Evolutionary conservation across 768 basidiomycete genomes (phyloP).

Genomic region (Mycena capillaripes): DNA sequence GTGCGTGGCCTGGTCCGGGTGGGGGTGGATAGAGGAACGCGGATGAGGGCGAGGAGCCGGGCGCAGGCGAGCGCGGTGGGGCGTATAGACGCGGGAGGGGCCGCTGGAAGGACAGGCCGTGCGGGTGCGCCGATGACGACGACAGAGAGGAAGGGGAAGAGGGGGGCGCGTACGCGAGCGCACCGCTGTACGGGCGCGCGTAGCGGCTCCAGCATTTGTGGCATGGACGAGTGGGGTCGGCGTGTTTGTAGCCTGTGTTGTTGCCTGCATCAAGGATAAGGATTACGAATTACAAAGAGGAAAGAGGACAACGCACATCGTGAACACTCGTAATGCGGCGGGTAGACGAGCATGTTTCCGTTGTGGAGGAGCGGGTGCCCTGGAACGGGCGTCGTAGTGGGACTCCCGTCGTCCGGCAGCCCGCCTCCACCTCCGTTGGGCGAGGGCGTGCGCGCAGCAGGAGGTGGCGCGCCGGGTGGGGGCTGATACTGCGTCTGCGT

Average conservation of each 20-base stretch:
- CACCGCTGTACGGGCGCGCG: conserved; percentile 70
- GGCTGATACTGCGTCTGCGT: conserved; percentile 24
- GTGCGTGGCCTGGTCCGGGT: too few species aligned
- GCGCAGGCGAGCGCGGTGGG: conserved; percentile 15
- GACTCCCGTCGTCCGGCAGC: conserved; percentile 66
- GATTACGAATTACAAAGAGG: neutral
- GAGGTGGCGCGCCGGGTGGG: conserved; percentile 45
- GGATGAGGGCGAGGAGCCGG: neutral
- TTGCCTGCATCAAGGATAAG: conserved; percentile 57
- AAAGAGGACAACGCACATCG: conserved; percentile 67
- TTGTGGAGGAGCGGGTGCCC: conserved; percentile 78
- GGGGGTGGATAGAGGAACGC: neutral
- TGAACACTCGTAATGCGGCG: conserved; percentile 68
- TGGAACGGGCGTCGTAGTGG: conserved; percentile 72
- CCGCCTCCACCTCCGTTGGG: conserved; percentile 11
- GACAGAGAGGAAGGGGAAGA: conserved; percentile 15
- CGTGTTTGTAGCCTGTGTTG: conserved; percentile 82
- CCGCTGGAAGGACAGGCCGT: conserved; percentile 50
- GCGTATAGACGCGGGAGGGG: conserved; percentile 48
- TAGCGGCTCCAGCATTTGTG: conserved; percentile 83
- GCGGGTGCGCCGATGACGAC: neutral
- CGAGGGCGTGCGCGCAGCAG: conserved; percentile 28
- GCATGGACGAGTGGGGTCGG: conserved; percentile 78
- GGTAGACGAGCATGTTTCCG: conserved; percentile 79
- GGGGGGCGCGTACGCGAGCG: conserved; percentile 65